Evolutionary conservation across 2,329 filamentous ascomycete genomes (phyloP), one percentile per base, ranked within the genome.

Genomic region (Verticillium klebahnii): DNA sequence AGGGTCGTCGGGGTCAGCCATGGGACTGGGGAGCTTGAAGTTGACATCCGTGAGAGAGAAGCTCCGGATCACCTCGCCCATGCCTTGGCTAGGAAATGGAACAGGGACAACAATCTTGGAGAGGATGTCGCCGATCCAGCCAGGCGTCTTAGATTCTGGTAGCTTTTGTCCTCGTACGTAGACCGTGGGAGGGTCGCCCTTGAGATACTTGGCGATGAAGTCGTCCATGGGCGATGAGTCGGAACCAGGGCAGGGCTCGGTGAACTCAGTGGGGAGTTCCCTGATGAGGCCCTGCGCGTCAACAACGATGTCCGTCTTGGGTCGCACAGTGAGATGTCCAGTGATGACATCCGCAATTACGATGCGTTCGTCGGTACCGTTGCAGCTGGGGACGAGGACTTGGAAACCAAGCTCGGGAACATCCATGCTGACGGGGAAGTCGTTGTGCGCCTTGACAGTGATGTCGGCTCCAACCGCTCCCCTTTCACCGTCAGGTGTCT

Each of bases 1-100:
- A 0, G 92, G 90, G 12, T 88, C 86, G 62, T 84, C 85, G 0
- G 91, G 91, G 19, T 93, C 87, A 2, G 92, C 91, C 69, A 89
- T 85, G 0, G 91, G 90, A 69, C 93, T 87, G 0, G 95, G 95
- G 56, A 99, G 78, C 57, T 85, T 86, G 73, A 99, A 97, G 69
- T 96, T 87, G 50, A 96, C 92, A 71, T 97, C 85, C 2, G 88
- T 86, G 66, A 98, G 79, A 25, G 92, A 90, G 72, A 98, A 97
- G 68, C 95, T 94, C 67, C 89, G 89, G 71, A 99, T 90, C 17
- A 97, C 78, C 66, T 90, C 88, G 66, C 93, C 92, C 69, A 97
- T 89, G 0, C 88, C 88, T 62, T 88, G 86, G 5, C 92, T 92
- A 0, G 92, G 91, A 65, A 98, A 90, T 6, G 92, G 90, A 7